A percentile compares a stretch with the other conserved stretches of the same genome.
phyloP scores from a whole-genome alignment of 352 stramenopile genomes.

The Peronospora belbahrii region DNA sequence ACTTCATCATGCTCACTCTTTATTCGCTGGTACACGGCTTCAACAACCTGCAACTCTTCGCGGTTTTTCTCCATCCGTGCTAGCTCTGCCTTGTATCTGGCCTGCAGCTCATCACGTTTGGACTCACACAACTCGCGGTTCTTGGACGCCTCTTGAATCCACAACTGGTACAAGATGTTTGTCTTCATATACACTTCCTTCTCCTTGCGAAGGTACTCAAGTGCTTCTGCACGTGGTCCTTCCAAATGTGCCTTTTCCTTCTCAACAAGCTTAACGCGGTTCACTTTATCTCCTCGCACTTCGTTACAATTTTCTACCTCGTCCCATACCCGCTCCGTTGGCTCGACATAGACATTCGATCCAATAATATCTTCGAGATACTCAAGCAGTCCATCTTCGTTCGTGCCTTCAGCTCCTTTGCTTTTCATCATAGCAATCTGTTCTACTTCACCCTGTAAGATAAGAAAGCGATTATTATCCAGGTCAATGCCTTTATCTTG shows the following conservation, averaged over 20 bases:
- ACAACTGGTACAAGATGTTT: conserved; percentile 95
- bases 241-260: conserved; percentile 95
- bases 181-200: conserved; percentile 94
- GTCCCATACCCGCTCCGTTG: conserved; percentile 89
- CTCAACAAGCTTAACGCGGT: conserved; percentile 97
- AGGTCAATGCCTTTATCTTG: conserved; percentile 95
- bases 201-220: conserved; percentile 92
- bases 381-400: conserved; percentile 97
- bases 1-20: conserved; percentile 84
- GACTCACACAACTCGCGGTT: conserved; percentile 68
- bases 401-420: conserved; percentile 88
- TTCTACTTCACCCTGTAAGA: conserved; percentile 94
- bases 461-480: conserved; percentile 99
- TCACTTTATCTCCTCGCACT: conserved; percentile 90
- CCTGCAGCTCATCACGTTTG: conserved; percentile 52
- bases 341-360: conserved; percentile 95
- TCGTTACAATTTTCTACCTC: conserved; percentile 92
- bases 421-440: conserved; percentile 99
- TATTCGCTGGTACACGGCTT: conserved; percentile 70
- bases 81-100: conserved; percentile 65
- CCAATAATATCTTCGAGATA: conserved; percentile 99
- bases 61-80: conserved; percentile 75
- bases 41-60: conserved; percentile 74
- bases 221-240: conserved; percentile 90
- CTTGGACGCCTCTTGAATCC: conserved; percentile 73